Evolutionary conservation across 441 rosid species (phyloP).

Genomic region (Mallotus japonicus): DNA sequence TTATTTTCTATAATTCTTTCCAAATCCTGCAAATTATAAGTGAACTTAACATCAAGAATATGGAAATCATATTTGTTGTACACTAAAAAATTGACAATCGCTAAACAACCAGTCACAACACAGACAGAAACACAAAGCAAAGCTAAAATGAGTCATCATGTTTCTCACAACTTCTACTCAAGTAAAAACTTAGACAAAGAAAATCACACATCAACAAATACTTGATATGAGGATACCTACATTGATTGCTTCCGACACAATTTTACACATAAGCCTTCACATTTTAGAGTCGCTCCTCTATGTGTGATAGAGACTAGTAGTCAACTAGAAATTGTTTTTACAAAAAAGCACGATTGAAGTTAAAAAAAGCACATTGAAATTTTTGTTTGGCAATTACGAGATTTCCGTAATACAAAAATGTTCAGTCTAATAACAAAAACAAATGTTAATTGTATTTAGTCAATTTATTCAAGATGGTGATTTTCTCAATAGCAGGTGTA

Average conservation of each 20-base stretch:
- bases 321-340: no score
- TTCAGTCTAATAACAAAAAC: neutral
- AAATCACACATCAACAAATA: neutral
- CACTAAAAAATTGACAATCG: neutral
- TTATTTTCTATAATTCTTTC: conserved; percentile 57
- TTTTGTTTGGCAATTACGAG: no score
- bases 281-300: neutral
- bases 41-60: neutral
- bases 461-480: neutral
- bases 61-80: conserved; percentile 1
- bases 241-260: neutral
- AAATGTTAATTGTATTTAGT: neutral
- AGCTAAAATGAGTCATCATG: neutral
- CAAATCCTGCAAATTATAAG: conserved; percentile 49
- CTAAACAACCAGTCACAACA: neutral
- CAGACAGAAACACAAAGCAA: neutral
- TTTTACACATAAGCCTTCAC: neutral
- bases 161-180: neutral
- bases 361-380: no score
- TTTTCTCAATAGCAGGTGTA: neutral
- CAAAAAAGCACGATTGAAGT: no score
- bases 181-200: neutral
- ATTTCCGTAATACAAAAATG: no score
- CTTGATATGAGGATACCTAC: neutral
- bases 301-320: no score